Conservation (phyloP, 768 basidiomycete genomes). For the Tricholoma terreum region DNA sequence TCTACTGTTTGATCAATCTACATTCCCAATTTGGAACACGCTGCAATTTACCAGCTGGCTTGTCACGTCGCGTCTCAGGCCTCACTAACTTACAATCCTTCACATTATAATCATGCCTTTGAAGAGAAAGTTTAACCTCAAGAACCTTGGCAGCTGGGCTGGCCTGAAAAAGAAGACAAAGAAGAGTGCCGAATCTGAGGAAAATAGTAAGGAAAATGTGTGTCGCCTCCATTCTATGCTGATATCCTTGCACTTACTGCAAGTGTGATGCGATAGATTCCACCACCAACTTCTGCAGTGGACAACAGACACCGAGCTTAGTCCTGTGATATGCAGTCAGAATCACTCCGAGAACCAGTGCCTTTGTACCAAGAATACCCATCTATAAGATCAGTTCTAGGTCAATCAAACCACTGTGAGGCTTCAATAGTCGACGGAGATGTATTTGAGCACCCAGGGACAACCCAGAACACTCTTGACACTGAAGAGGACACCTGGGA, state of each 20-base stretch:
- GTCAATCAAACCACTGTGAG: not conserved
- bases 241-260: not conserved
- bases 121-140: too few relatives aligned
- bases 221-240: not conserved
- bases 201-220: not conserved
- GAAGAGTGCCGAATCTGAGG: not conserved
- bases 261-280: too few relatives aligned
- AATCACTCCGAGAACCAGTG: not conserved
- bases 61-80: not conserved
- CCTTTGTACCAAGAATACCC: not conserved
- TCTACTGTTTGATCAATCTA: not conserved
- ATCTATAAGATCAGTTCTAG: not conserved
- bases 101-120: slow-evolving; percentile 1
- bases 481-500: not conserved
- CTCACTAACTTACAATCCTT: not conserved
- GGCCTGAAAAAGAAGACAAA: slow-evolving; percentile 3
- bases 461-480: not conserved
- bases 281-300: too few relatives aligned
- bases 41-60: not conserved
- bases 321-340: not conserved
- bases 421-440: not conserved
- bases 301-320: not conserved
- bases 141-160: slow-evolving; percentile 10
- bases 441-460: not conserved
- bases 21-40: not conserved